These are phyloP conservation scores for Lachnellula occidentalis DNA, from an alignment of 2,329 filamentous ascomycete genomes.

Conservation along the genomic window DNA sequence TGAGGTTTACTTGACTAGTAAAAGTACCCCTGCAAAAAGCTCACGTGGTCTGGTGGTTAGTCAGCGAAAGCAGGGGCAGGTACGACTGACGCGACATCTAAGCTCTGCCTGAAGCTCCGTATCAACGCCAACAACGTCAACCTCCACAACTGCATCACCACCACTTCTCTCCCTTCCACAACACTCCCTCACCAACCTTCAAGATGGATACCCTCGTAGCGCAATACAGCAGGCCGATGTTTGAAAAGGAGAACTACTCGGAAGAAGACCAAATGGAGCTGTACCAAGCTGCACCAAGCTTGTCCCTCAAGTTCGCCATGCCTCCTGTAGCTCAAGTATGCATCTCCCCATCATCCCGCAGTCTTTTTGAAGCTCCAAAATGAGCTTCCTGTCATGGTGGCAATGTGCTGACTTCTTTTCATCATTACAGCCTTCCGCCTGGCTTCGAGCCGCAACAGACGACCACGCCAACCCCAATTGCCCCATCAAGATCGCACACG, in stretches of 20 bases:
- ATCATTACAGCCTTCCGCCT: slow-evolving; percentile 67
- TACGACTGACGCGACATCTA: slow-evolving; percentile 21
- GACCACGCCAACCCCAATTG: slow-evolving; percentile 95
- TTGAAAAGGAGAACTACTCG: slow-evolving; percentile 64
- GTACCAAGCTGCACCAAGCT: slow-evolving; percentile 62
- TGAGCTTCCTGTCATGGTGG: neutral
- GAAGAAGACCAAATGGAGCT: slow-evolving; percentile 72
- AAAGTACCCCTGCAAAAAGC: no score
- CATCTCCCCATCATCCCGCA: slow-evolving; percentile 16
- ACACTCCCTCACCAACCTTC: slow-evolving; percentile 14
- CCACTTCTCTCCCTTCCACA: slow-evolving; percentile 8
- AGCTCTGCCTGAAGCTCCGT: slow-evolving; percentile 25
- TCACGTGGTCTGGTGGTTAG: slow-evolving; percentile 10
- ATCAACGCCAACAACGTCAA: slow-evolving; percentile 24
- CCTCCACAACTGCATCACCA: slow-evolving; percentile 9
- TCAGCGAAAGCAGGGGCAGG: neutral
- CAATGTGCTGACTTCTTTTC: slow-evolving; percentile 13
- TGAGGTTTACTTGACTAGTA: no score
- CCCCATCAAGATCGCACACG: slow-evolving; percentile 99
- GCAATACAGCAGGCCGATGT: slow-evolving; percentile 77
- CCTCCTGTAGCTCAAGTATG: slow-evolving; percentile 85
- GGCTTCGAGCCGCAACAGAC: slow-evolving; percentile 95
- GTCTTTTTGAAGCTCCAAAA: slow-evolving; percentile 8
- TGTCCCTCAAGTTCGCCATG: slow-evolving; percentile 91
- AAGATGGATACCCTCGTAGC: slow-evolving; percentile 89